Evolutionary conservation across 2,329 filamentous ascomycete genomes (phyloP), one percentile per base, ranked within the genome.

Genomic region (Diaporthe helianthi): DNA sequence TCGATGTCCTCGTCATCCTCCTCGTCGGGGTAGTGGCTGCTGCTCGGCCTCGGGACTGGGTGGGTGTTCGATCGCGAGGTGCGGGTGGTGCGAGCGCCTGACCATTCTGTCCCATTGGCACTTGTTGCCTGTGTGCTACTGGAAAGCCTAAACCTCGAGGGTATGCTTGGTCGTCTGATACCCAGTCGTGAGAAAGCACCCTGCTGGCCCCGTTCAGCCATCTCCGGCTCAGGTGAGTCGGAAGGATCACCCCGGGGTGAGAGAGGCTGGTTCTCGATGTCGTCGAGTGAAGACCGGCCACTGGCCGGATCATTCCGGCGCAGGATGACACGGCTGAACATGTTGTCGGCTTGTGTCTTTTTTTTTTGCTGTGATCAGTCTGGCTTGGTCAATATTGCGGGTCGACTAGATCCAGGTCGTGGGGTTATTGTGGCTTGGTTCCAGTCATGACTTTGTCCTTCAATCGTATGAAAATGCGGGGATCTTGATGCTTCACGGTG

Each of bases 1-100:
- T 83, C 79, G 22, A 74, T 70, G 31, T 77, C 78, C 26, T 76
- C 77, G 53, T 73, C 69, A 19, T 71, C 69, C 68, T 68, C 60
- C 44, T 72, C 73, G 58, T 65, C 69, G 29, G 76, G 76, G 51
- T 77, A 76, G 24, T 72, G 73, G 61, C 74, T 76, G 73, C 76
- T 77, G 44, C 63, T 70, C n/a, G 76, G 76, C 5, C 73, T 73
- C 4, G 72, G 67, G n/a, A 36, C 44, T 12, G 46, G 63, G 41
- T 54, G 63, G 17, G 67, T 67, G 19, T 54, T 61, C 29, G 69
- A 58, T 33, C 69, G 65, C 51, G 36, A 73, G 13, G 66, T 41
- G 19, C 65, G 60, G 36, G 65, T 54, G 1, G 65, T 31, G 53
- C 53, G 65, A 10, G 63, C 24, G 19, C 47, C 66, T 2, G 70